A percentile compares a stretch with the other conserved stretches of the same genome.
Conservation (phyloP, 2,329 filamentous ascomycete genomes). For the Botryotinia convoluta region DNA sequence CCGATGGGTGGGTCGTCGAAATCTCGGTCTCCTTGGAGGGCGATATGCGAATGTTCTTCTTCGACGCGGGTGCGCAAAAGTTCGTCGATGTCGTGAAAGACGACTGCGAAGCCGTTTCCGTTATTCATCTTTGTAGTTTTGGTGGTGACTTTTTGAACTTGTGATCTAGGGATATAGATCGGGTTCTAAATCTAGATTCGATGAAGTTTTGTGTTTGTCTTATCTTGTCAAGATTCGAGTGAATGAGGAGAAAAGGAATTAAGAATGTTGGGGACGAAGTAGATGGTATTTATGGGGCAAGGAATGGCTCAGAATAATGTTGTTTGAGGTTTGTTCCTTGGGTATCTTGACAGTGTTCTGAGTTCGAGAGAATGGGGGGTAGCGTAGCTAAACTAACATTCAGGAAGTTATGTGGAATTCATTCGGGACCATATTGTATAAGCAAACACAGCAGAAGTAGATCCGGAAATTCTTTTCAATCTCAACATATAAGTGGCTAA, state of each 20-base stretch:
- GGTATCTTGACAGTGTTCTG: not conserved
- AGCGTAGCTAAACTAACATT: not conserved
- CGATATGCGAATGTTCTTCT: not conserved
- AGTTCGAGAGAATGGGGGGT: not conserved
- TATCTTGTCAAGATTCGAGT: not conserved
- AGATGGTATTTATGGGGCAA: not conserved
- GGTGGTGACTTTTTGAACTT: not conserved
- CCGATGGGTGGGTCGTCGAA: not conserved
- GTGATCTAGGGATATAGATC: not conserved
- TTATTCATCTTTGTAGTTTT: not conserved
- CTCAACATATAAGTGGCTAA: fast-evolving
- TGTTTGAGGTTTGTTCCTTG: not conserved
- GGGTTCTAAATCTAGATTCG: not conserved
- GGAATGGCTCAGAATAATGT: too few relatives aligned
- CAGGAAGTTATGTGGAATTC: not conserved
- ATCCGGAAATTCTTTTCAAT: not conserved
- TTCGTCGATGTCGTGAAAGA: not conserved
- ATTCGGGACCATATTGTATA: not conserved
- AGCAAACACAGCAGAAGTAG: not conserved
- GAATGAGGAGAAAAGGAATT: not conserved
- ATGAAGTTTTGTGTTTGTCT: not conserved
- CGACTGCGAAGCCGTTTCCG: not conserved
- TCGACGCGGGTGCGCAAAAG: not conserved
- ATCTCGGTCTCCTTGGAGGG: not conserved
- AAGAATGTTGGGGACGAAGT: not conserved